These are phyloP conservation scores for Hypoxylon sp. DNA, from an alignment of 2,329 filamentous ascomycete genomes.

Conservation along the genomic window DNA sequence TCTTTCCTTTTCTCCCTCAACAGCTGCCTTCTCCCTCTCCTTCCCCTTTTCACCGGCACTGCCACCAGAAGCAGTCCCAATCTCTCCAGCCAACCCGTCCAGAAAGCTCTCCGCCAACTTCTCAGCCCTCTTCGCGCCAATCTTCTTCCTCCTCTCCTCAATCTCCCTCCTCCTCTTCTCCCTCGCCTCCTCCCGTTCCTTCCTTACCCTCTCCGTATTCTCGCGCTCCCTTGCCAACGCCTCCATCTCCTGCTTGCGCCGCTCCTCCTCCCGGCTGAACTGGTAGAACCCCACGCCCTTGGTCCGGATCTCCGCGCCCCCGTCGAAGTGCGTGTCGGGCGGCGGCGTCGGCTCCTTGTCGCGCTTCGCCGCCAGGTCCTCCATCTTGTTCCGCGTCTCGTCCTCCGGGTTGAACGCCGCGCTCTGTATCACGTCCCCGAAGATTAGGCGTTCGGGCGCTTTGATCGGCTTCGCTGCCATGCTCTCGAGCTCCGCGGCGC, in stretches of 20 bases:
- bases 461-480: conserved; percentile 74
- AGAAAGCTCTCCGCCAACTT: conserved; percentile 57
- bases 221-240: conserved; percentile 75
- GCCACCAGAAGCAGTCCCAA: conserved; percentile 35
- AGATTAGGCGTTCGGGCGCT: conserved; percentile 80
- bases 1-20: conserved; percentile 17
- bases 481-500: conserved; percentile 73
- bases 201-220: conserved; percentile 76
- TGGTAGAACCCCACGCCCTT: conserved; percentile 94
- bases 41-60: conserved; percentile 11
- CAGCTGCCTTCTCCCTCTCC: conserved; percentile 11
- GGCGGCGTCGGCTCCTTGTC: conserved; percentile 87
- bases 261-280: conserved; percentile 83
- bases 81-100: conserved; percentile 54
- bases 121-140: conserved; percentile 67
- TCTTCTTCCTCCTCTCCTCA: conserved; percentile 73
- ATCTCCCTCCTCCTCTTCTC: conserved; percentile 73
- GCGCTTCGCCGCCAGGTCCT: conserved; percentile 80
- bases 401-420: conserved; percentile 86
- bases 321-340: conserved; percentile 86
- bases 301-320: conserved; percentile 83
- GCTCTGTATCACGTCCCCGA: conserved; percentile 87
- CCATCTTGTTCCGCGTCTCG: conserved; percentile 75
- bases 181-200: conserved; percentile 69
- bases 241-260: conserved; percentile 79